Conservation (phyloP, 306 rosid species). For the Lagenaria siceraria region DNA sequence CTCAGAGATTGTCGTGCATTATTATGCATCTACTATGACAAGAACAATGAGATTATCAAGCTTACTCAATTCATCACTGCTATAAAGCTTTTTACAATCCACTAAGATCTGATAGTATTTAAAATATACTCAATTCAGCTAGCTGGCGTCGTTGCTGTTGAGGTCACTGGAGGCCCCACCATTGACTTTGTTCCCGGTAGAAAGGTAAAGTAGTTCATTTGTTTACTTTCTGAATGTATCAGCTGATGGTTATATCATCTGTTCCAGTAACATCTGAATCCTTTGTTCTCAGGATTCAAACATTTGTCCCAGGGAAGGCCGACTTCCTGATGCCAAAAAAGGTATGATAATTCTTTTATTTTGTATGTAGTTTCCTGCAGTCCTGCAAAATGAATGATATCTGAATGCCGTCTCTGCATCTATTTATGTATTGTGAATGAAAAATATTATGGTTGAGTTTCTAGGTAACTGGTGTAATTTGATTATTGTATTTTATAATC, state of each 20-base stretch:
- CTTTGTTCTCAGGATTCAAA: conserved; percentile 46
- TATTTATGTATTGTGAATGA: not conserved
- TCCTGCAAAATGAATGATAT: not conserved
- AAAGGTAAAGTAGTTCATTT: conserved; percentile 28
- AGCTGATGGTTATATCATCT: conserved; percentile 7
- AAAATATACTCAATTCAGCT: conserved; percentile 43
- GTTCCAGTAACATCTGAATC: not conserved
- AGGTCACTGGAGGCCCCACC: conserved; percentile 93
- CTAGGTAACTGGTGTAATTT: not conserved
- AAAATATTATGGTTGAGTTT: conserved; percentile 1
- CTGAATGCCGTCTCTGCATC: not conserved
- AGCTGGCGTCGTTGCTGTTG: conserved; percentile 96
- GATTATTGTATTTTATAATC: not conserved
- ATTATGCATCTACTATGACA: not conserved
- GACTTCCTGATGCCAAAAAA: conserved; percentile 79
- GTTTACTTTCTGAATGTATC: conserved; percentile 14
- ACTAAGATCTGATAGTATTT: not conserved
- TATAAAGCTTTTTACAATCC: not conserved
- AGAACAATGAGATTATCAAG: not conserved
- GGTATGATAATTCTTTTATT: conserved; percentile 22
- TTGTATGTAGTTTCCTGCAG: not conserved
- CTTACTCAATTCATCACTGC: not conserved
- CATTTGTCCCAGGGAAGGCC: conserved; percentile 61
- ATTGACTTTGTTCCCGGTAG: conserved; percentile 79
- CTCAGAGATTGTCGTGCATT: not conserved